phyloP scores from a whole-genome alignment of 2,329 filamentous ascomycete genomes.

The Lecanoromycetidae sp. region DNA sequence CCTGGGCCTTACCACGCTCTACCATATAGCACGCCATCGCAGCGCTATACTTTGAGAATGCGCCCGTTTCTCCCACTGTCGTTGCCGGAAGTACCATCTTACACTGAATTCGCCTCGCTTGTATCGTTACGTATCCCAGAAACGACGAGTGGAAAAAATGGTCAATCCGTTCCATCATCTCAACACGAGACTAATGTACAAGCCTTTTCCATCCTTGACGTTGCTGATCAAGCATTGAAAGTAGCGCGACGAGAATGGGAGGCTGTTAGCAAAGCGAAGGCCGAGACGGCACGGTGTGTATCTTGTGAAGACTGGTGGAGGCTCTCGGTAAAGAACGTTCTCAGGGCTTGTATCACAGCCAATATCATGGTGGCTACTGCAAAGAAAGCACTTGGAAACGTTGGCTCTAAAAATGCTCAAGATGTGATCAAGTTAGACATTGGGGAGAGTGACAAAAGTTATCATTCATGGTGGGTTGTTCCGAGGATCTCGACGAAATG shows the following conservation, averaged over 20 bases:
- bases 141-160: background rate
- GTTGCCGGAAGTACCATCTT: slow-evolving; percentile 54
- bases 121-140: slow-evolving; percentile 3
- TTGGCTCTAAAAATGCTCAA: background rate
- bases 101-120: slow-evolving; percentile 31
- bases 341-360: slow-evolving; percentile 60
- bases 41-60: slow-evolving; percentile 77
- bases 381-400: slow-evolving; percentile 41
- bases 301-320: slow-evolving; percentile 52
- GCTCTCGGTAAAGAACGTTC: slow-evolving; percentile 44
- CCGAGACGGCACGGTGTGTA: slow-evolving; percentile 43
- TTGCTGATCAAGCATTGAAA: slow-evolving; percentile 36
- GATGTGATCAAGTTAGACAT: slow-evolving; percentile 13
- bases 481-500: slow-evolving; percentile 10
- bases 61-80: slow-evolving; percentile 62
- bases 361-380: slow-evolving; percentile 51
- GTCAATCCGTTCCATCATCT: slow-evolving; percentile 24
- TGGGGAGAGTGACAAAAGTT: slow-evolving; percentile 5
- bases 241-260: slow-evolving; percentile 44
- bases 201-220: slow-evolving; percentile 30
- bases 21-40: slow-evolving; percentile 54
- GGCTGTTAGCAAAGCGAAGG: slow-evolving; percentile 40
- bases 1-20: slow-evolving; percentile 38
- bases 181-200: slow-evolving; percentile 29
- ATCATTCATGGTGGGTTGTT: slow-evolving; percentile 19